These are phyloP conservation scores for Sphagnum contortum DNA, from an alignment of 225 moss, liverwort and hornwort species.

Conservation along the genomic window DNA sequence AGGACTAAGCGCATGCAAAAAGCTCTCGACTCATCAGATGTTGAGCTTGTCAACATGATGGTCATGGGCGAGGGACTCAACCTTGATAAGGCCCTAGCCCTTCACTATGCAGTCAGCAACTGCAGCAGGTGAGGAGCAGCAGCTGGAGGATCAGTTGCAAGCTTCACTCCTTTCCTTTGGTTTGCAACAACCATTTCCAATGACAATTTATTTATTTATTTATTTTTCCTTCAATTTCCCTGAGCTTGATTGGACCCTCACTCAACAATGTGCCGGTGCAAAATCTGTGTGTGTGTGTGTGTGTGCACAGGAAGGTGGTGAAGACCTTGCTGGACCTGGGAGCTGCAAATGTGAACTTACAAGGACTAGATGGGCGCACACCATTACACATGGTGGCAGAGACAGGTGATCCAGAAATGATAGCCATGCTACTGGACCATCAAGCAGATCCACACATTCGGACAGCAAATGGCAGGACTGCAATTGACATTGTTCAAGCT, in stretches of 20 bases:
- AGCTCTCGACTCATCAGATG: conserved; percentile 59
- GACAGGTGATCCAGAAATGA: conserved; percentile 50
- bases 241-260: no score
- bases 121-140: conserved; percentile 36
- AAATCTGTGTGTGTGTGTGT: background rate
- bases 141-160: no score
- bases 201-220: background rate
- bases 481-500: conserved; percentile 55
- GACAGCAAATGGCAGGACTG: conserved; percentile 45
- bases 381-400: conserved; percentile 43
- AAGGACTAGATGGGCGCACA: conserved; percentile 31
- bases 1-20: conserved; percentile 64
- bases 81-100: conserved; percentile 50
- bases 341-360: conserved; percentile 47
- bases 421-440: conserved; percentile 51
- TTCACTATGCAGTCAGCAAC: conserved; percentile 50
- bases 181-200: no score
- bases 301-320: conserved; percentile 37
- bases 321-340: conserved; percentile 46
- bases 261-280: no score
- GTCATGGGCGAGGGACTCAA: conserved; percentile 67
- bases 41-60: conserved; percentile 60
- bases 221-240: background rate
- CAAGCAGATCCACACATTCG: conserved; percentile 39
- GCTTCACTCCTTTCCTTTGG: no score